Percentiles rank a stretch among this genome's conserved stretches.
Evolutionary conservation across 2,329 filamentous ascomycete species (phyloP).

Genomic region (Ilyonectria sp.): DNA sequence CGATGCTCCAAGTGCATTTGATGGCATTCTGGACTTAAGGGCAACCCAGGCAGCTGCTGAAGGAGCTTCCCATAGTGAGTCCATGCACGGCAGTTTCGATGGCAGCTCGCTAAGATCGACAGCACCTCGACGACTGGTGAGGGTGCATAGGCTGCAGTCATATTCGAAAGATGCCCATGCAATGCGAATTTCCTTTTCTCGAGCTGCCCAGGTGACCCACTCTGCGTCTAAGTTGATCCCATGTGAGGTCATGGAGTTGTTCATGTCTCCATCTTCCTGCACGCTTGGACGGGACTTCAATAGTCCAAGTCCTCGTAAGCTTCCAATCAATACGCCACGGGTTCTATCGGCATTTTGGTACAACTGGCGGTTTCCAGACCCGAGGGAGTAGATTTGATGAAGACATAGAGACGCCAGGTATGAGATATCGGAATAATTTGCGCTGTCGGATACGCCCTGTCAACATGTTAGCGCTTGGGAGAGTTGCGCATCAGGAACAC

Average conservation of each 20-base stretch:
- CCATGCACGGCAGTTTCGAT: constrained; percentile 45
- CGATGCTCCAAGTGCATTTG: constrained; percentile 18
- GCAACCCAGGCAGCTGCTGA: constrained; percentile 48
- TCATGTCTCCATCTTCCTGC: constrained; percentile 17
- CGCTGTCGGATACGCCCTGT: constrained; percentile 43
- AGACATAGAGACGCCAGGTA: constrained; percentile 50
- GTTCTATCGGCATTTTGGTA: constrained; percentile 50
- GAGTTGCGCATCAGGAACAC: background rate
- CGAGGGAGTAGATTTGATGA: constrained; percentile 52
- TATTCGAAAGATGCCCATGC: constrained; percentile 53
- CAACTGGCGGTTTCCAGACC: constrained; percentile 50
- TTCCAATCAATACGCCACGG: constrained; percentile 47
- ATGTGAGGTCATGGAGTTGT: background rate
- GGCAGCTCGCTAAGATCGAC: constrained; percentile 51
- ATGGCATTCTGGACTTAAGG: constrained; percentile 33
- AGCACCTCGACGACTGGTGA: constrained; percentile 48
- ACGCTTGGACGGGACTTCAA: constrained; percentile 39
- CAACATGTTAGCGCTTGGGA: background rate
- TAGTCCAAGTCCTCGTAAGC: constrained; percentile 48
- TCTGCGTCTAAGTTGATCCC: constrained; percentile 19
- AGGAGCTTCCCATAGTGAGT: constrained; percentile 50
- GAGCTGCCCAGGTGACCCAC: constrained; percentile 46
- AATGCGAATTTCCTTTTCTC: constrained; percentile 45
- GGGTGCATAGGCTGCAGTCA: constrained; percentile 51
- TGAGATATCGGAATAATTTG: constrained; percentile 45